Evolutionary conservation across 768 basidiomycete genomes (phyloP), one percentile per base, ranked within the genome.

Genomic region (Pisolithus orientalis): DNA sequence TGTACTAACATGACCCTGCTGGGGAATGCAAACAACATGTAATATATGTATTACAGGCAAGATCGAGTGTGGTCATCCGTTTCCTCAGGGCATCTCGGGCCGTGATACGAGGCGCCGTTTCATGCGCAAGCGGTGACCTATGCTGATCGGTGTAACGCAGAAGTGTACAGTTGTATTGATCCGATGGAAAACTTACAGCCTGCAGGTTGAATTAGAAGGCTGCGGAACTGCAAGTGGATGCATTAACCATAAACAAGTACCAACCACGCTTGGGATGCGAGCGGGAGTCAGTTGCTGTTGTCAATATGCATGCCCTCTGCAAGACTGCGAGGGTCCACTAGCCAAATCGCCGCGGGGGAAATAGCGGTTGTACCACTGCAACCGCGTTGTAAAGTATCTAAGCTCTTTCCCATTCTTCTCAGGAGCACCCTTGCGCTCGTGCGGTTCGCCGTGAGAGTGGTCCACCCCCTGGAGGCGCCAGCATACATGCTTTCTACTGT

Each of bases 381-480:
- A 44, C 40, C 17, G 29, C 2, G 13, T 9, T 46, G 5, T 28
- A 16, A 54, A 24, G 34, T 52, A 21, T 39, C 48, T 11, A 48
- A 51, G 10, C 53, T 54, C 4, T n/a, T 60, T 8, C 31, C 13
- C 66, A 91, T 77, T 65, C 86, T 86, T 54, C 82, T 74, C 53
- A 92, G 54, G n/a, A 94, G 72, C 24, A 83, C 83, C 61, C 78
- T 83, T 25, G 93, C 80, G 57, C 90, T 90, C 29, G 84, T 77
- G 57, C 80, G 75, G 59, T 95, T 94, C 8, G 90, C 90, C 4
- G 91, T 94, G 45, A 94, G 70, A n/a, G 88, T 90, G 55, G 92
- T 94, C 87, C 87, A 85, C 0, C 84, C 83, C 27, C 78, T 69
- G 38, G 69, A 69, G 0, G 85, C 80, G 14, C 91, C 92, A 62